Evolutionary conservation across 148 eudicot species (phyloP).

Genomic region (Camellia lanceoleosa): DNA sequence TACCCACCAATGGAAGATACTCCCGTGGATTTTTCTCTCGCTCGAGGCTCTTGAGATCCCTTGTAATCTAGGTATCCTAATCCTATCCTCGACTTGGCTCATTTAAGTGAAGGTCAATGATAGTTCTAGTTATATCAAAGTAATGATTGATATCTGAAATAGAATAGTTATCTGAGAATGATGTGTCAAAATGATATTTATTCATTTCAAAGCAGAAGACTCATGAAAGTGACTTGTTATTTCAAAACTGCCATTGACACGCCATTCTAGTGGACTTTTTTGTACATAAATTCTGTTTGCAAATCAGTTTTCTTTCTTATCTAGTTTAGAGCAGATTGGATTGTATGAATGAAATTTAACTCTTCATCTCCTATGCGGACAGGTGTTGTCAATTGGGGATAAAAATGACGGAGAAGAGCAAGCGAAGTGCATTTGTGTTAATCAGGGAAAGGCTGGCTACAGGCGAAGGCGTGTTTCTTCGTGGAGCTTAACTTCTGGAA

Average conservation of each 20-base stretch:
- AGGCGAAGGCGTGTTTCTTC: slow-evolving; percentile 96
- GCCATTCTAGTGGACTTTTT: too few relatives aligned
- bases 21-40: slow-evolving; percentile 85
- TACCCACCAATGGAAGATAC: slow-evolving; percentile 92
- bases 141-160: too few relatives aligned
- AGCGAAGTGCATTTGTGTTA: slow-evolving; percentile 72
- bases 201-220: too few relatives aligned
- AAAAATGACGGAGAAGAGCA: slow-evolving; percentile 50
- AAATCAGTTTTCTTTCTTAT: neutral
- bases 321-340: neutral
- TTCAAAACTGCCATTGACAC: too few relatives aligned
- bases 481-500: slow-evolving; percentile 69
- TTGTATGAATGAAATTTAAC: neutral
- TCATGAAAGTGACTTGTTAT: too few relatives aligned
- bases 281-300: too few relatives aligned
- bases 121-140: too few relatives aligned
- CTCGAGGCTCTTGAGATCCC: slow-evolving; percentile 73
- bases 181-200: too few relatives aligned
- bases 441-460: slow-evolving; percentile 93
- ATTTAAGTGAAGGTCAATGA: slow-evolving; percentile 71
- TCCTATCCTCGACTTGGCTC: slow-evolving; percentile 92
- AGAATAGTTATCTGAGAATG: too few relatives aligned
- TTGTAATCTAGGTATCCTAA: slow-evolving; percentile 65
- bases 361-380: slow-evolving; percentile 4
- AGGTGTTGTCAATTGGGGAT: slow-evolving; percentile 61